phyloP scores from a whole-genome alignment of 2,329 filamentous ascomycete genomes.

The Ophidiomyces ophidiicola region DNA sequence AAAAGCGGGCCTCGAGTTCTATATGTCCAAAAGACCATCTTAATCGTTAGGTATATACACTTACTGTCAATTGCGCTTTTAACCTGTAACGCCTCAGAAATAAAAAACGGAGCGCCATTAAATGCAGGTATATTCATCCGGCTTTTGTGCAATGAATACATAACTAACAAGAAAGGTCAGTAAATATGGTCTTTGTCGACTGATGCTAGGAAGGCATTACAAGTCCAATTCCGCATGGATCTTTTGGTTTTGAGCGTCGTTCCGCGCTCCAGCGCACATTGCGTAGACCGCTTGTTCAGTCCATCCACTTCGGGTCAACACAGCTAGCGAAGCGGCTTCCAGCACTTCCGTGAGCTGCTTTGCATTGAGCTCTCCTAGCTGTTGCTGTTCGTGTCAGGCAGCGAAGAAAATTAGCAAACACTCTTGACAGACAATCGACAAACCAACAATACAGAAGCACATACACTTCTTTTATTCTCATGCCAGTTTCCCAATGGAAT shows the following conservation, averaged over 20 bases:
- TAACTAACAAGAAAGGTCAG: background rate
- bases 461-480: constrained; percentile 18
- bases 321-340: constrained; percentile 21
- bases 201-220: constrained; percentile 12
- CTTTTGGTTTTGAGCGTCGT: constrained; percentile 23
- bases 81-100: no score
- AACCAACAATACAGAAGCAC: constrained; percentile 10
- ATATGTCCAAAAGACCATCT: no score
- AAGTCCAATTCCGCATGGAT: constrained; percentile 24
- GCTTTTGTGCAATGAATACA: no score
- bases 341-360: constrained; percentile 21
- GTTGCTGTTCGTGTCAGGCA: constrained; percentile 17
- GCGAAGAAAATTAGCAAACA: background rate
- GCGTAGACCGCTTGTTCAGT: constrained; percentile 21
- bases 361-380: constrained; percentile 19
- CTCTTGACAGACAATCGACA: constrained; percentile 16
- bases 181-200: background rate
- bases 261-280: constrained; percentile 24
- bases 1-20: no score
- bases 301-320: constrained; percentile 21
- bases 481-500: constrained; percentile 23
- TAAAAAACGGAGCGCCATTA: no score
- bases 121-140: no score
- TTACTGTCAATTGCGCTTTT: no score
- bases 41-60: no score